A percentile compares a stretch with the other conserved stretches of the same genome.
Conservation (phyloP, 2,329 filamentous ascomycete genomes). For the Cryphonectria japonica region DNA sequence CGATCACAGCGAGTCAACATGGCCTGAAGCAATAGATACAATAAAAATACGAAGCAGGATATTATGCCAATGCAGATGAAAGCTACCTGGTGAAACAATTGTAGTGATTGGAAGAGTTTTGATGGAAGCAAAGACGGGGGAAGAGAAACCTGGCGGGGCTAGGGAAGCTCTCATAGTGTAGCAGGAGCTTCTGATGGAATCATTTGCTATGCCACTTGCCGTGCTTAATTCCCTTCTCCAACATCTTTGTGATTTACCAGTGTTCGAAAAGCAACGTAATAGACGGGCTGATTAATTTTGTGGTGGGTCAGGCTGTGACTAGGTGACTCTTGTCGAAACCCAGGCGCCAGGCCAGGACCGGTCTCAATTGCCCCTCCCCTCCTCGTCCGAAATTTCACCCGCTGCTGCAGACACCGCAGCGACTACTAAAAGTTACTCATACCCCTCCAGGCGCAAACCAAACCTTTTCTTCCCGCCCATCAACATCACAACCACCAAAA, state of each 20-base stretch:
- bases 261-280: not conserved
- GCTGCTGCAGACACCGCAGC: slow-evolving; percentile 6
- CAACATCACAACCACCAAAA: not conserved
- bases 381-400: slow-evolving; percentile 24
- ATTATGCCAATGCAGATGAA: not conserved
- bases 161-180: not conserved
- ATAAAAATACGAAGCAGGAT: not conserved
- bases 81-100: not conserved
- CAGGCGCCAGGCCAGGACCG: slow-evolving; percentile 7
- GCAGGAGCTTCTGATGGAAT: not conserved
- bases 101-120: not conserved
- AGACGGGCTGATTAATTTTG: not conserved
- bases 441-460: slow-evolving; percentile 1
- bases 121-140: not conserved
- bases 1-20: not conserved
- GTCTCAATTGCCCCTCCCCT: slow-evolving; percentile 19
- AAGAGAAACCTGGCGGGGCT: too few relatives aligned
- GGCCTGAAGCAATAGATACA: too few relatives aligned
- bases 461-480: not conserved
- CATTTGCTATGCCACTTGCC: not conserved
- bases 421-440: slow-evolving; percentile 21
- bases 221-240: not conserved
- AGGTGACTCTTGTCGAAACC: slow-evolving; percentile 15
- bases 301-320: not conserved
- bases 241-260: not conserved